These are phyloP conservation scores for Oryza officinalis DNA, from an alignment of 176 grass and related monocot genomes.

Conservation along the genomic window DNA sequence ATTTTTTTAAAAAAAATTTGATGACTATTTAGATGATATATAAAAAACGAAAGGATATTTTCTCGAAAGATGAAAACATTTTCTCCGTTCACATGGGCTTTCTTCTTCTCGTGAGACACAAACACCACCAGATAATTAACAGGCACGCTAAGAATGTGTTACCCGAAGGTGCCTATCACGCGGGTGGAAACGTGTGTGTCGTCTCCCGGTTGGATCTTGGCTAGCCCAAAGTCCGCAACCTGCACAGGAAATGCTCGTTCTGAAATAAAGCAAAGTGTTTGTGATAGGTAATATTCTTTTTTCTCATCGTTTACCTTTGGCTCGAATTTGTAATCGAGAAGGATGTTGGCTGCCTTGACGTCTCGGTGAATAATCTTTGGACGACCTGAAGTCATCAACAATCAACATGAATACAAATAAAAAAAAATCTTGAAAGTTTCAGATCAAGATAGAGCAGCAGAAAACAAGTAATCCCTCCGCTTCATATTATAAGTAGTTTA, in stretches of 20 bases:
- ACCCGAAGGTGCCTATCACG: conserved; percentile 87
- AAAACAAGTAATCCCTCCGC: background rate
- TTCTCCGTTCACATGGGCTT: no score
- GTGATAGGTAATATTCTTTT: no score
- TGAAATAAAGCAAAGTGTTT: background rate
- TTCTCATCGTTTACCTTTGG: conserved; percentile 51
- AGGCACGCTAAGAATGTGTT: background rate
- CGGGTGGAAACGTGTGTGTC: conserved; percentile 65
- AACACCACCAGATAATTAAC: no score
- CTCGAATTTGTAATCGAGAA: conserved; percentile 78
- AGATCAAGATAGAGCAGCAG: background rate
- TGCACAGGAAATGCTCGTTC: conserved; percentile 21
- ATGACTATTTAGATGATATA: no score
- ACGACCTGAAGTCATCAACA: conserved; percentile 49
- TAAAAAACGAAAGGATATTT: no score
- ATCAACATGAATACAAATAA: background rate
- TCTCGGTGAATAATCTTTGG: conserved; percentile 95
- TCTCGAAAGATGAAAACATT: no score
- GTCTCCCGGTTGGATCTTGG: conserved; percentile 53
- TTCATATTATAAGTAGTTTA: no score
- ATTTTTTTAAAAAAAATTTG: no score
- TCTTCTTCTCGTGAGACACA: no score
- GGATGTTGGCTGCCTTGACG: conserved; percentile 89
- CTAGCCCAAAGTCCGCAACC: conserved; percentile 92
- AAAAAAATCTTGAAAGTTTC: background rate